phyloP scores from a whole-genome alignment of 441 rosid genomes.

The Euphorbia celastroides region DNA sequence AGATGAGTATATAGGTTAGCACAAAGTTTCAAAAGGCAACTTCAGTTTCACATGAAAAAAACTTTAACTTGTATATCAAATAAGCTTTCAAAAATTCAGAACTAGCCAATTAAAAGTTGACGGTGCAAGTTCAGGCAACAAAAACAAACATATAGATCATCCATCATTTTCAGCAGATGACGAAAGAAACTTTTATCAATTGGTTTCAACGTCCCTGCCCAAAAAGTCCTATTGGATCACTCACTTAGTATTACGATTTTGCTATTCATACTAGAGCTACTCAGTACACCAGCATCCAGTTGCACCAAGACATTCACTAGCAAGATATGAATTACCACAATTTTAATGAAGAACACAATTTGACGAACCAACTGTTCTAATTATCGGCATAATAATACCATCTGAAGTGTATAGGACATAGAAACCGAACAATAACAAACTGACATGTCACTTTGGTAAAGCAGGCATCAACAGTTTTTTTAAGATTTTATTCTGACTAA shows the following conservation, averaged over 20 bases:
- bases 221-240: not conserved
- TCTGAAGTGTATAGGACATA: not conserved
- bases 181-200: not conserved
- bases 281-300: not conserved
- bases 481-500: not conserved
- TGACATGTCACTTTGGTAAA: not conserved
- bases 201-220: not conserved
- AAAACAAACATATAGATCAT: not conserved
- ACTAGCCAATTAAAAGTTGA: not conserved
- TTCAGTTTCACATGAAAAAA: not conserved
- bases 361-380: not conserved
- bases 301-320: not conserved
- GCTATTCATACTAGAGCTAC: not conserved
- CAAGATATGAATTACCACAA: not conserved
- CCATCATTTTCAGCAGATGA: not conserved
- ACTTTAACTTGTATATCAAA: too few relatives aligned
- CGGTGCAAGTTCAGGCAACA: not conserved
- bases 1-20: not conserved
- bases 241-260: not conserved
- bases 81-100: not conserved
- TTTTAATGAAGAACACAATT: too few relatives aligned
- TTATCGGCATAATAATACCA: not conserved
- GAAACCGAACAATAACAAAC: not conserved
- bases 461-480: not conserved
- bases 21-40: not conserved